Percentiles rank a stretch among this genome's conserved stretches.
Evolutionary conservation across 2,329 filamentous ascomycete species (phyloP).

Genomic region (Aspergillus glaucus): DNA sequence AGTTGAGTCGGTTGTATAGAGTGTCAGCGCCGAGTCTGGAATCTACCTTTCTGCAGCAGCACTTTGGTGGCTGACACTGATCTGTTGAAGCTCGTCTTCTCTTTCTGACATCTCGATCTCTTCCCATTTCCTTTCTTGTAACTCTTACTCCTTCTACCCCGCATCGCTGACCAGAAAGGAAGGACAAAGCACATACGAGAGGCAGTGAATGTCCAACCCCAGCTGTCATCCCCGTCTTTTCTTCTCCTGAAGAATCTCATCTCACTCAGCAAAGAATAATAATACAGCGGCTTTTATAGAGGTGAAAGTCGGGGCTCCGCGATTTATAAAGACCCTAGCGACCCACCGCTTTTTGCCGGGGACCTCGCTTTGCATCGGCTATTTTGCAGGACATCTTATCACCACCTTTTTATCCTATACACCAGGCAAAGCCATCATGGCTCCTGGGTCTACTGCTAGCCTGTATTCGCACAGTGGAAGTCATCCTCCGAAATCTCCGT

Average conservation of each 20-base stretch:
- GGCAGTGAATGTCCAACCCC: neutral
- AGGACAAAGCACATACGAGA: neutral
- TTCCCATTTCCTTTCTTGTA: neutral
- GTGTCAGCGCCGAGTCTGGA: too few species aligned
- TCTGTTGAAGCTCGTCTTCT: neutral
- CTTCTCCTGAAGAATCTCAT: neutral
- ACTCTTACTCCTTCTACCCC: constrained; percentile 15
- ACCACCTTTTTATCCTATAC: constrained; percentile 11
- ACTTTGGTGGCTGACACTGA: too few species aligned
- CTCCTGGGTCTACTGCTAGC: constrained; percentile 8
- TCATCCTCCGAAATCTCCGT: constrained; percentile 23
- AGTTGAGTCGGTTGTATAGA: too few species aligned
- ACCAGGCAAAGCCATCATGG: constrained; percentile 14
- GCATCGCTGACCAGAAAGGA: constrained; percentile 14
- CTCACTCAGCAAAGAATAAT: neutral
- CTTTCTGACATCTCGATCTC: neutral
- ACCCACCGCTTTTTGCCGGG: constrained; percentile 29
- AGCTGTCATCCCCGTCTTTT: neutral
- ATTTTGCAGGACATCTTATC: constrained; percentile 12
- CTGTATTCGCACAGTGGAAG: constrained; percentile 12
- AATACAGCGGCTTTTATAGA: neutral
- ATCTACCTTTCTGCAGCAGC: too few species aligned
- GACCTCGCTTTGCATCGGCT: constrained; percentile 38
- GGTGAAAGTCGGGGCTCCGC: constrained; percentile 7
- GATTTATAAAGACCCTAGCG: constrained; percentile 15